Percentiles rank a stretch among this genome's conserved stretches.
Evolutionary conservation across 345 rosid genomes (phyloP).

Genomic region (Eucalyptus fibrosa): DNA sequence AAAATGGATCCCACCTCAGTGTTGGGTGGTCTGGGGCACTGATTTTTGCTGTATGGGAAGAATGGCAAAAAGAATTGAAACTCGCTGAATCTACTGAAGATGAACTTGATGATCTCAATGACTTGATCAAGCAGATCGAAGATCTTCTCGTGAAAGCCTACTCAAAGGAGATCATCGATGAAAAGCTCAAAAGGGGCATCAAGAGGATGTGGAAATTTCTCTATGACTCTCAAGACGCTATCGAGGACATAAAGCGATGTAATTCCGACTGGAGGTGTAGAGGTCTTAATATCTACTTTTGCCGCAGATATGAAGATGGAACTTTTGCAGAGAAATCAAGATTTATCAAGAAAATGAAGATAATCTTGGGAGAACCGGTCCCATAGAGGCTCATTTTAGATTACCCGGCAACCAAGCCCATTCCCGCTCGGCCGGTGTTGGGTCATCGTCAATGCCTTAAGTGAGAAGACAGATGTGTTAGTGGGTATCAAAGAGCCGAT

Average conservation of each 20-base stretch:
- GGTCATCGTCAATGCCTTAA: too few species aligned
- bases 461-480: too few species aligned
- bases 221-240: background rate
- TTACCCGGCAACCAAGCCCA: background rate
- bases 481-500: too few species aligned
- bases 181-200: background rate
- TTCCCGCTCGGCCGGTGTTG: background rate
- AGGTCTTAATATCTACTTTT: too few species aligned
- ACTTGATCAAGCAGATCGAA: too few species aligned
- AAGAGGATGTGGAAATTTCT: background rate
- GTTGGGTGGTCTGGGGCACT: accelerated
- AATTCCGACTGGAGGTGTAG: background rate
- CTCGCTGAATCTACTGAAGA: background rate
- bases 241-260: background rate
- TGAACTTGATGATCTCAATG: background rate
- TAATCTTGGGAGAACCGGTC: background rate
- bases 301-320: accelerated
- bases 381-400: background rate
- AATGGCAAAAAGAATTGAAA: too few species aligned
- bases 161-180: background rate
- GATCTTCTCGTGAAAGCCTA: background rate
- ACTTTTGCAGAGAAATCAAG: background rate
- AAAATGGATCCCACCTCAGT: too few species aligned
- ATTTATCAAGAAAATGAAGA: background rate
- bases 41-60: accelerated